Conservation (phyloP, 805 yeast genomes). For the Starmerella geochares region DNA sequence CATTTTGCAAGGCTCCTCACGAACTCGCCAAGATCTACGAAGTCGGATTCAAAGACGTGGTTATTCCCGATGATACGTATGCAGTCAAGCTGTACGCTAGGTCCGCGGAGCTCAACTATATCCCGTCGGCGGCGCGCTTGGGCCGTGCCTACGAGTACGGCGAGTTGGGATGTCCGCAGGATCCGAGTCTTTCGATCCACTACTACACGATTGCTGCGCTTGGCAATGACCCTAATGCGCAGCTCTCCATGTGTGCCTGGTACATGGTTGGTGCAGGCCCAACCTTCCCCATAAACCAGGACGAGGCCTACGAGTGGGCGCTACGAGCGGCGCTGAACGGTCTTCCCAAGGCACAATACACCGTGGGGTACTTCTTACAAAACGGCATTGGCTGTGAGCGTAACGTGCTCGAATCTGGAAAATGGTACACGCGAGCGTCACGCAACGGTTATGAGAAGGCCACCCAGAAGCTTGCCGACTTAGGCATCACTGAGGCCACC, state of each 20-base stretch:
- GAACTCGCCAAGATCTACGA: constrained; percentile 80
- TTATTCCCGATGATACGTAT: constrained; percentile 71
- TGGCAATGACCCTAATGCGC: constrained; percentile 77
- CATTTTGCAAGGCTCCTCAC: constrained; percentile 87
- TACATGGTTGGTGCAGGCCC: constrained; percentile 85
- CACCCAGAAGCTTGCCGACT: constrained; percentile 27
- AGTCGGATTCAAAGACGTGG: constrained; percentile 74
- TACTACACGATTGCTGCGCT: constrained; percentile 86
- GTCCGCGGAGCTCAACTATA: constrained; percentile 80
- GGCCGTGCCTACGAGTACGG: constrained; percentile 83
- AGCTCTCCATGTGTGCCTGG: constrained; percentile 96
- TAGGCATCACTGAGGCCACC: constrained; percentile 15
- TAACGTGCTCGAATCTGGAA: constrained; percentile 47
- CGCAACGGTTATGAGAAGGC: constrained; percentile 49
- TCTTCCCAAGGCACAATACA: constrained; percentile 71
- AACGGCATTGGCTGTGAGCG: constrained; percentile 75
- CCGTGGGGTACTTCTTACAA: constrained; percentile 73
- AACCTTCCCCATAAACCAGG: constrained; percentile 62
- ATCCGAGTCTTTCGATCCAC: constrained; percentile 76
- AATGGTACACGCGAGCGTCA: constrained; percentile 71
- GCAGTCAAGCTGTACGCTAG: constrained; percentile 78
- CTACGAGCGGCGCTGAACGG: constrained; percentile 68
- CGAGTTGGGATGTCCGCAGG: constrained; percentile 54
- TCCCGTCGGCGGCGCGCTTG: constrained; percentile 65
- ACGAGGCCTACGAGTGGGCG: constrained; percentile 94